Base-by-base conservation (phyloP, 768 basidiomycete genomes). In the Termitomyces sp. region DNA sequence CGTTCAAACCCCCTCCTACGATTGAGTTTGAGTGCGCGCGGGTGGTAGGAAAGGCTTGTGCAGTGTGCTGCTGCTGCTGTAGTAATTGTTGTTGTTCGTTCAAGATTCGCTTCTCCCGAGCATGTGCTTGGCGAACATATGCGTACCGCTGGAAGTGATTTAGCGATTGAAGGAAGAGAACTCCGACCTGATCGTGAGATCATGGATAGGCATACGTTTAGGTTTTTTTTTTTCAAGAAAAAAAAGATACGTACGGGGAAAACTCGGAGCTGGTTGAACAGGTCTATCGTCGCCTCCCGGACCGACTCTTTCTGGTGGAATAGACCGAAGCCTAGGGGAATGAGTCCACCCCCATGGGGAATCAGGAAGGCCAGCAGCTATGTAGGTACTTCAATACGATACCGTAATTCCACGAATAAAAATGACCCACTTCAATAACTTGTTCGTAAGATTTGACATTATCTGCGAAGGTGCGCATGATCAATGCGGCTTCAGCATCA, bases 141-240 rank as follows among this genome's bases (percentile, higher is more conserved):
- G 94, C 90, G 57, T 92, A 89, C 3, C 90, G 84, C 66, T 94
- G 92, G 69, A 95, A 96, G 63, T 91, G 88, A 67, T 95, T 96
- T 25, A 96, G 78, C 10, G 82, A 75, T 66, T 89, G 85, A 35
- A 95, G 71, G 66, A 87, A 92, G 53, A 89, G 76, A 19, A 86
- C 80, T 0, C 94, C 93, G 55, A 93, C 82, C 93, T 95, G 64
- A 58, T 50, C 57, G 50, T 34, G 34, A 34, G 53, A 49, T 57
- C 23, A 29, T 3, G 19, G 29, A 19, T 45, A 17, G 54, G 19
- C n/a, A 21, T 31, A 12, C 41, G 9, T 53, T 23, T 31, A 50
- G 16, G 19, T n/a, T 53, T 48, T 60, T 29, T 37, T 37, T n/a
- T n/a, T n/a, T n/a, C n/a, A n/a, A n/a, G n/a, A n/a, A n/a, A n/a